A percentile compares a stretch with the other conserved stretches of the same genome.
phyloP scores from a whole-genome alignment of 148 eudicot genomes.

The Arctostaphylos glauca region DNA sequence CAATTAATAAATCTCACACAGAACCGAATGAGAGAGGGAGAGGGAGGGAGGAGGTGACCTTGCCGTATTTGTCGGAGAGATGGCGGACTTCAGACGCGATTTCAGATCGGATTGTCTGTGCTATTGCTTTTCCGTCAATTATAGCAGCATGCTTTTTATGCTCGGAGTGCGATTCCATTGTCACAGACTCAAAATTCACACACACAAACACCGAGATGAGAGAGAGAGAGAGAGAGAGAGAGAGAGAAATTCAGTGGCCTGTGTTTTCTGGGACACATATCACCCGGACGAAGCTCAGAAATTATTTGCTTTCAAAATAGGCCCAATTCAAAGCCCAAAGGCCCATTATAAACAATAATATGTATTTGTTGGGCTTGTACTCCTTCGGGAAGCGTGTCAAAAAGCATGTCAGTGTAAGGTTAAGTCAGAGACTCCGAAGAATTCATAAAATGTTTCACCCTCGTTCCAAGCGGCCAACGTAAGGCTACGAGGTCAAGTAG shows the following conservation, averaged over 20 bases:
- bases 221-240: background rate
- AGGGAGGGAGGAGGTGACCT: conserved; percentile 31
- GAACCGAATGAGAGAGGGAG: background rate
- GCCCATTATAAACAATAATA: background rate
- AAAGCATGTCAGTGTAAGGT: too few relatives aligned
- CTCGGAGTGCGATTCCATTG: conserved; percentile 13
- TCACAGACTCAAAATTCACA: background rate
- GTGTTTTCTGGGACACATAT: background rate
- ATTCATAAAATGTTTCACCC: too few relatives aligned
- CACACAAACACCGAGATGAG: background rate
- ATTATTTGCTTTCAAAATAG: background rate
- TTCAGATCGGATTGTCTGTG: conserved; percentile 84
- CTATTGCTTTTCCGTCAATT: conserved; percentile 87
- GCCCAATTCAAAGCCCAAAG: background rate
- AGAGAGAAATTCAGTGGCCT: background rate
- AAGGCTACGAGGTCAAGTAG: too few relatives aligned
- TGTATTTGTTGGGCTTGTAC: background rate
- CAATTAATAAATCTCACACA: background rate
- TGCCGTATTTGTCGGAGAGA: conserved; percentile 61
- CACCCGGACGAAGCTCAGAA: background rate
- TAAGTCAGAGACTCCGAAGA: too few relatives aligned
- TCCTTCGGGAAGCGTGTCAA: too few relatives aligned
- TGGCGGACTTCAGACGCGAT: conserved; percentile 68
- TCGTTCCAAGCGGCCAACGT: too few relatives aligned
- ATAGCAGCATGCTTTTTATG: conserved; percentile 35